Evolutionary conservation across 1,284 basidiomycete genomes (phyloP).

Genomic region (Sporisorium scitamineum): DNA sequence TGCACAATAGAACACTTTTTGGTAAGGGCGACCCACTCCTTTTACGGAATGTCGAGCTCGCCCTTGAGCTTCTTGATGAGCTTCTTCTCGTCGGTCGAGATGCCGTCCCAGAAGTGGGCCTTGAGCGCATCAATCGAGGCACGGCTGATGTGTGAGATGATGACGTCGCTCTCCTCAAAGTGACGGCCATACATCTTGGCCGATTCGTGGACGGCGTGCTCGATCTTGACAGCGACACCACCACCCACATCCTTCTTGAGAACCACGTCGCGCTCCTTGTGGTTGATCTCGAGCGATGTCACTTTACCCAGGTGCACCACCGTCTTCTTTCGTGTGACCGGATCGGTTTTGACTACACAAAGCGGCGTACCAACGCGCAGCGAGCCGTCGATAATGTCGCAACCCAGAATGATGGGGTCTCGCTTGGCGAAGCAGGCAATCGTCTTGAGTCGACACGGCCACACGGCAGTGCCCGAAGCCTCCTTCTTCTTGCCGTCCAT

Average conservation of each 20-base stretch:
- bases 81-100: slow-evolving; percentile 91
- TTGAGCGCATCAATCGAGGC: slow-evolving; percentile 84
- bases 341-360: slow-evolving; percentile 90
- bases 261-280: slow-evolving; percentile 76
- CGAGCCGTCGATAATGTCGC: slow-evolving; percentile 91
- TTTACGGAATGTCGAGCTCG: slow-evolving; percentile 74
- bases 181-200: slow-evolving; percentile 81
- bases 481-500: slow-evolving; percentile 91
- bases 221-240: slow-evolving; percentile 98
- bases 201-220: slow-evolving; percentile 94
- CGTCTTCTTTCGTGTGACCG: slow-evolving; percentile 87
- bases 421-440: slow-evolving; percentile 95
- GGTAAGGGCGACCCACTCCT: neutral
- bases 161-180: slow-evolving; percentile 95
- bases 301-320: slow-evolving; percentile 93
- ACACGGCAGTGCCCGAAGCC: slow-evolving; percentile 93
- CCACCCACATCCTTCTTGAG: slow-evolving; percentile 93
- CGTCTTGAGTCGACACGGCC: slow-evolving; percentile 93
- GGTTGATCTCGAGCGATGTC: slow-evolving; percentile 73
- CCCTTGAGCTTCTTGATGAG: slow-evolving; percentile 92
- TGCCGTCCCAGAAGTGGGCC: slow-evolving; percentile 88
- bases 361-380: slow-evolving; percentile 94
- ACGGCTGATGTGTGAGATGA: slow-evolving; percentile 89
- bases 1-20: neutral
- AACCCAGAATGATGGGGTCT: slow-evolving; percentile 94